Percentiles rank a stretch among this genome's conserved stretches.
phyloP scores from a whole-genome alignment of 805 yeast genomes.

The Teunomyces stri region DNA sequence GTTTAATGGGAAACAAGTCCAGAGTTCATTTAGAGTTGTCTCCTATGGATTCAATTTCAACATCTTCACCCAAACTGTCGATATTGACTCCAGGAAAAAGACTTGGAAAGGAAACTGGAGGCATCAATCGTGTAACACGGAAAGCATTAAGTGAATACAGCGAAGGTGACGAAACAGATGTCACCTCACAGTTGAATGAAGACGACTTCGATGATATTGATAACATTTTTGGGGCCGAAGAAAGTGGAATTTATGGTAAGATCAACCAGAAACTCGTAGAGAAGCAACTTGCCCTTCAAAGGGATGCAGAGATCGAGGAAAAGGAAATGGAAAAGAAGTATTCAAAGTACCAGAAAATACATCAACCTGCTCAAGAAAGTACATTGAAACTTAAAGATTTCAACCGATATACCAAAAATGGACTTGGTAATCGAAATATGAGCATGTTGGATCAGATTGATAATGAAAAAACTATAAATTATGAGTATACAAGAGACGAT shows the following conservation, averaged over 20 bases:
- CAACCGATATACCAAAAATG: conserved; percentile 9
- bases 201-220: conserved; percentile 39
- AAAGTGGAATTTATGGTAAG: conserved; percentile 31
- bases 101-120: not conserved
- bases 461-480: conserved; percentile 33
- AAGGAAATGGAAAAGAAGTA: conserved; percentile 21
- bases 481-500: conserved; percentile 38
- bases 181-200: conserved; percentile 37
- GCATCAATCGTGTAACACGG: conserved; percentile 12
- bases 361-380: conserved; percentile 14
- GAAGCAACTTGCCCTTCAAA: conserved; percentile 23
- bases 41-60: conserved; percentile 22
- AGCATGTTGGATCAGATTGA: conserved; percentile 22
- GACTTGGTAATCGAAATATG: conserved; percentile 8
- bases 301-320: conserved; percentile 36
- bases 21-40: conserved; percentile 10
- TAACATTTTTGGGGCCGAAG: conserved; percentile 37
- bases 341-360: conserved; percentile 7
- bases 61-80: conserved; percentile 23
- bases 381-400: conserved; percentile 33
- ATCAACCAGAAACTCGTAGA: conserved; percentile 23
- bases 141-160: conserved; percentile 36
- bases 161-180: conserved; percentile 38
- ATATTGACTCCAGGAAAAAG: conserved; percentile 5
- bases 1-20: not conserved